Evolutionary conservation across 2,329 filamentous ascomycete species (phyloP).

Genomic region (Cercospora brassicicola): DNA sequence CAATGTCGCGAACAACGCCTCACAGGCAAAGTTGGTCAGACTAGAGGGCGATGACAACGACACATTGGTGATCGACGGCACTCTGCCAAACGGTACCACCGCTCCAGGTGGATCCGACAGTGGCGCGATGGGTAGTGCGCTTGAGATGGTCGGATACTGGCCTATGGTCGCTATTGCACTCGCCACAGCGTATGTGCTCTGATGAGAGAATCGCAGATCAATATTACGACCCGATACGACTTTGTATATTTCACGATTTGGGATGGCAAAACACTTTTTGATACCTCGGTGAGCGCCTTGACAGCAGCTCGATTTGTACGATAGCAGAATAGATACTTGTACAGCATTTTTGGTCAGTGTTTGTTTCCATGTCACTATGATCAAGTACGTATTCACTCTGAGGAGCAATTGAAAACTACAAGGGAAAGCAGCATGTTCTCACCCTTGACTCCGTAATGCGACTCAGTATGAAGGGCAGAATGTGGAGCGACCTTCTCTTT

Average conservation of each 20-base stretch:
- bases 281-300: not conserved
- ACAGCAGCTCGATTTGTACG: not conserved
- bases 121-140: conserved; percentile 15
- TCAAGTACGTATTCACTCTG: not conserved
- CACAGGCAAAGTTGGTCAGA: conserved; percentile 60
- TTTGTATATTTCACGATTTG: not conserved
- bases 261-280: not conserved
- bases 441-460: not conserved
- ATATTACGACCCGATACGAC: not conserved
- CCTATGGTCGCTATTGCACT: conserved; percentile 40
- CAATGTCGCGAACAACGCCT: conserved; percentile 59
- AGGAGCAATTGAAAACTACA: not conserved
- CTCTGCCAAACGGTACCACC: conserved; percentile 56
- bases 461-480: not conserved
- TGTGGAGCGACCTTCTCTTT: not conserved
- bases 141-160: conserved; percentile 38
- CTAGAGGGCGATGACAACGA: conserved; percentile 61
- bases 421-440: not conserved
- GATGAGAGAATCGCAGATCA: not conserved
- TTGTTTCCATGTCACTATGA: not conserved
- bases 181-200: conserved; percentile 1
- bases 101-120: conserved; percentile 43
- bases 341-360: not conserved
- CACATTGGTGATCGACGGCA: conserved; percentile 70
- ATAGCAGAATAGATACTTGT: not conserved